Evolutionary conservation across 1,284 basidiomycete species (phyloP), one percentile per base, ranked within the genome.

Genomic region (Ganoderma boninense): DNA sequence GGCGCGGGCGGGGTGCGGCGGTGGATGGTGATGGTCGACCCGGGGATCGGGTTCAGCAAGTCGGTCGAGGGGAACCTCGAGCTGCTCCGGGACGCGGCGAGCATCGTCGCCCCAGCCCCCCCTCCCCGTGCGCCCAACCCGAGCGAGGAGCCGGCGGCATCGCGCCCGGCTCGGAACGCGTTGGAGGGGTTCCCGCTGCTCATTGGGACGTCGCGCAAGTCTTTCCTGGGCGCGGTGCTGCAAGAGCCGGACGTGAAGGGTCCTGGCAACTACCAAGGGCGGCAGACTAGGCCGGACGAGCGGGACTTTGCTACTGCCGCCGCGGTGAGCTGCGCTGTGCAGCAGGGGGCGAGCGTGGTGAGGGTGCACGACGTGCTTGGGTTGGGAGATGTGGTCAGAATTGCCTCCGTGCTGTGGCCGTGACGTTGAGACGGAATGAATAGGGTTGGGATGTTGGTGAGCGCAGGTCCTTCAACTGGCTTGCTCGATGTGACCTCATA

Each of bases 21-120:
- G 42, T 99, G 97, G 97, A 89, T 96, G 74, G 90, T 99, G 68
- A 88, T 99, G 65, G 86, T 95, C 16, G 98, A 99, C 82, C 96
- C 97, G 0, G 97, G 98, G 0, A 85, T 99, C 64, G 97, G 98
- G 7, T 99, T 99, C 79, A 97, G 97, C 79, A 99, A 99, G 82
- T 89, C 90, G 0, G 80, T 92, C 1, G 85, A 91, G 26, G 95
- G 89, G 3, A 97, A 98, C 80, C 75, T 97, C 32, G 84, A 86
- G 69, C 78, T 98, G 5, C 80, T 98, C 63, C 85, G 90, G 8
- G 76, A 87, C 46, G 85, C 92, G 2, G 76, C 82, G 0, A 76
- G 79, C 23, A 78, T 95, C 43, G 87, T 88, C 0, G 84, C 82
- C 0, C 81, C 87, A 20, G 63, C 56, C 65, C 73, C 79, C 35